These are phyloP conservation scores for Coemansia sp. DNA, from an alignment of 192 early-diverging fungal genomes.

Conservation along the genomic window DNA sequence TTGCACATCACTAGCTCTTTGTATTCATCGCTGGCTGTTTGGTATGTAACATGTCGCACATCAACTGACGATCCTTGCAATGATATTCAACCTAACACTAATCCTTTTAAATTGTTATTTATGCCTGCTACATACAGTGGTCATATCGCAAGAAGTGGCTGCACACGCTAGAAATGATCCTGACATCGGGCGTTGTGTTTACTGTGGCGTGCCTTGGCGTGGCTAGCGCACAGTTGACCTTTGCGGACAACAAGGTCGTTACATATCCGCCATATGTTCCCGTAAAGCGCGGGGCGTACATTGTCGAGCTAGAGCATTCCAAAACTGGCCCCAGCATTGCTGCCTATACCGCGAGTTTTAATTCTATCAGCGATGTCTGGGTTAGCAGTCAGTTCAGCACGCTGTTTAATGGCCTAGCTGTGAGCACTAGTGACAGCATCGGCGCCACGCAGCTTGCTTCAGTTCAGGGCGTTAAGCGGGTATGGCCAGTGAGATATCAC, in stretches of 20 bases:
- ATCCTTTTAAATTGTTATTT: neutral
- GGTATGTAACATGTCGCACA: neutral
- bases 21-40: neutral
- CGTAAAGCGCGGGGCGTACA: constrained; percentile 23
- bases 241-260: constrained; percentile 8
- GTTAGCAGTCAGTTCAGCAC: constrained; percentile 22
- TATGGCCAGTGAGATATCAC: constrained; percentile 31
- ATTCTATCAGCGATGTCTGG: constrained; percentile 9
- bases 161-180: neutral
- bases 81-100: neutral
- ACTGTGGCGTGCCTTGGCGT: neutral
- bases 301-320: constrained; percentile 32
- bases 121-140: neutral
- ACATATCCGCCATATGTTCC: constrained; percentile 18
- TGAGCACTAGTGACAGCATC: constrained; percentile 4
- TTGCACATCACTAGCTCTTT: neutral
- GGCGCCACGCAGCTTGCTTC: constrained; percentile 17
- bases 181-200: neutral
- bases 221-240: neutral
- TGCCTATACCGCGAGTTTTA: constrained; percentile 13
- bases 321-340: constrained; percentile 3
- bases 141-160: neutral
- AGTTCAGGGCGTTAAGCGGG: constrained; percentile 29
- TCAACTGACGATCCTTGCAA: neutral
- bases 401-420: constrained; percentile 26